Percentiles rank a stretch among this genome's conserved stretches.
phyloP scores from a whole-genome alignment of 208 protist species.

The Crithidia brevicula region DNA sequence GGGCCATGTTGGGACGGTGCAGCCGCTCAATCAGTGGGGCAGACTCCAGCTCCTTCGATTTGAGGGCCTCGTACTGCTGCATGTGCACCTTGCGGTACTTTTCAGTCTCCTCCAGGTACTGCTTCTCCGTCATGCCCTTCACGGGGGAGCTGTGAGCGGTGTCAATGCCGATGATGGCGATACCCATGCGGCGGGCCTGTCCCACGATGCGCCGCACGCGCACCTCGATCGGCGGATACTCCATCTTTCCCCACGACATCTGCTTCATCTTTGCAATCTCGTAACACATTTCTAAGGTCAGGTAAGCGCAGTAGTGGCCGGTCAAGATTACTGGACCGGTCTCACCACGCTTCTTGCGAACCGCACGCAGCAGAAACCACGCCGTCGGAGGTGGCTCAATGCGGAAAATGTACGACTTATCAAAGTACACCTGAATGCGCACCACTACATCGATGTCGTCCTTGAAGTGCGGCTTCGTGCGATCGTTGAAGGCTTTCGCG shows the following conservation, averaged over 20 bases:
- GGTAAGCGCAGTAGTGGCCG: slow-evolving; percentile 73
- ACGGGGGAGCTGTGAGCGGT: slow-evolving; percentile 69
- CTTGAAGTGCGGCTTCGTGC: slow-evolving; percentile 88
- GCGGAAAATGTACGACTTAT: slow-evolving; percentile 88
- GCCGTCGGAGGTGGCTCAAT: slow-evolving; percentile 89
- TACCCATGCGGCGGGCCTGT: slow-evolving; percentile 87
- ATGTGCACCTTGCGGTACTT: slow-evolving; percentile 80
- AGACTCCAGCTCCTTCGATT: slow-evolving; percentile 65
- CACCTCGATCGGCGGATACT: slow-evolving; percentile 87
- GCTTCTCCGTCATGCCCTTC: slow-evolving; percentile 77
- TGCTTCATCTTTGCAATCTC: slow-evolving; percentile 92
- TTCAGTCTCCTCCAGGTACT: slow-evolving; percentile 72
- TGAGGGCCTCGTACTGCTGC: slow-evolving; percentile 70
- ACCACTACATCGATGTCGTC: slow-evolving; percentile 90
- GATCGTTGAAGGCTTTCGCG: slow-evolving; percentile 90
- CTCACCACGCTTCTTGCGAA: slow-evolving; percentile 85
- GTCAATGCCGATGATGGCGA: slow-evolving; percentile 90
- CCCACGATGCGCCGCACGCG: slow-evolving; percentile 83
- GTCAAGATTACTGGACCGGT: slow-evolving; percentile 63
- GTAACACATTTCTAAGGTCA: slow-evolving; percentile 93
- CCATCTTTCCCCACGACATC: slow-evolving; percentile 69
- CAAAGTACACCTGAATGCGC: slow-evolving; percentile 92
- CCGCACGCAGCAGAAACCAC: slow-evolving; percentile 82
- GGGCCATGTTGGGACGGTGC: slow-evolving; percentile 69
- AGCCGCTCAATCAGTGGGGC: slow-evolving; percentile 86